Conservation (phyloP, 2,329 filamentous ascomycete genomes). For the Cordyceps tenuipes region DNA sequence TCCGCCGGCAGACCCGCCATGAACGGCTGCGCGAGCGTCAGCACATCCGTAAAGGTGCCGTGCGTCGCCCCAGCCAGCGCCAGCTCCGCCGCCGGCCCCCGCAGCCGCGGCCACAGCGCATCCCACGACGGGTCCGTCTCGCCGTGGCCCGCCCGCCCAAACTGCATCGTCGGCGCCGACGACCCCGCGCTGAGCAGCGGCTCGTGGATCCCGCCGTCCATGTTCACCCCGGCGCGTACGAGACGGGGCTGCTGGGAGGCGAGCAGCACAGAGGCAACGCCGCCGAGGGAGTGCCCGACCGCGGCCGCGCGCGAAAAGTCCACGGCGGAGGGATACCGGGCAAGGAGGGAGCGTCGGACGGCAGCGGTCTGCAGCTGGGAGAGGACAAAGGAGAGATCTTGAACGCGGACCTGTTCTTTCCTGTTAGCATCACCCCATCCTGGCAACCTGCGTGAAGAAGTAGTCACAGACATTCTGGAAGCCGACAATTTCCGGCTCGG, state of each 20-base stretch:
- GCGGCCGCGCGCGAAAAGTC: slow-evolving; percentile 17
- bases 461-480: neutral
- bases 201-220: slow-evolving; percentile 27
- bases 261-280: slow-evolving; percentile 24
- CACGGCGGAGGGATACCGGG: slow-evolving; percentile 15
- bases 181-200: slow-evolving; percentile 16
- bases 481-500: slow-evolving; percentile 8
- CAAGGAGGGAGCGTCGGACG: neutral
- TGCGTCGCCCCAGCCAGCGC: slow-evolving; percentile 15
- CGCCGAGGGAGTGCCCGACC: slow-evolving; percentile 30
- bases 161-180: slow-evolving; percentile 16
- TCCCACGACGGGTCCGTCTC: slow-evolving; percentile 17
- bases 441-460: neutral
- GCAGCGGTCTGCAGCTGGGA: slow-evolving; percentile 19
- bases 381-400: slow-evolving; percentile 28
- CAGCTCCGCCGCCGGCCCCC: slow-evolving; percentile 14
- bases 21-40: slow-evolving; percentile 10
- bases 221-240: slow-evolving; percentile 26
- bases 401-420: slow-evolving; percentile 19
- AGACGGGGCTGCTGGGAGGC: slow-evolving; percentile 20
- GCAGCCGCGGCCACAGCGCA: slow-evolving; percentile 14
- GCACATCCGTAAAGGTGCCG: slow-evolving; percentile 17
- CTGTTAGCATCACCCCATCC: neutral
- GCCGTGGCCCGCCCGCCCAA: slow-evolving; percentile 14
- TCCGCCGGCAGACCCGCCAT: neutral